phyloP scores from a whole-genome alignment of 306 rosid species.

The Citrullus amarus region DNA sequence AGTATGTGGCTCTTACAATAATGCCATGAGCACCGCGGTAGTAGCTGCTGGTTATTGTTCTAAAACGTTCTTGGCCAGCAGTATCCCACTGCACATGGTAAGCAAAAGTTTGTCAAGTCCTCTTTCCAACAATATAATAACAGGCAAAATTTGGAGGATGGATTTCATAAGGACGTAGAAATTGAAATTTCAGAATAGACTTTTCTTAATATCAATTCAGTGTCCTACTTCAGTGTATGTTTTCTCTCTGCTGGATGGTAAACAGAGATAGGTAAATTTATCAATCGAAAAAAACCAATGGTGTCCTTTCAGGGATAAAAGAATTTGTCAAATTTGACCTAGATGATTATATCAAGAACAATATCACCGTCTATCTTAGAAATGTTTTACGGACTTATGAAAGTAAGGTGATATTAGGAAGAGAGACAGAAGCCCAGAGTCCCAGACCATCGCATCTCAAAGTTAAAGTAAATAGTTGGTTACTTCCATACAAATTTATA shows the following conservation, averaged over 20 bases:
- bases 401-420: background rate
- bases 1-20: slow-evolving; percentile 42
- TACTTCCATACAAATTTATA: background rate
- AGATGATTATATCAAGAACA: background rate
- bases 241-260: background rate
- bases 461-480: background rate
- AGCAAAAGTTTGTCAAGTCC: background rate
- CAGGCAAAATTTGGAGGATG: background rate
- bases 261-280: background rate
- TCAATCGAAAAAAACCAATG: background rate
- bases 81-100: slow-evolving; percentile 80
- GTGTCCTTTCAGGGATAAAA: background rate
- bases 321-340: background rate
- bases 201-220: background rate
- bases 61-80: slow-evolving; percentile 99
- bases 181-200: background rate
- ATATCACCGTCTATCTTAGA: background rate
- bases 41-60: slow-evolving; percentile 99
- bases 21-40: slow-evolving; percentile 99
- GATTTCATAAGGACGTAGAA: background rate
- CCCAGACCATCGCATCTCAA: background rate
- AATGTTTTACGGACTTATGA: background rate
- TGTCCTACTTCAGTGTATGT: background rate
- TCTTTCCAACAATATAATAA: background rate
- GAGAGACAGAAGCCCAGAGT: background rate